These are phyloP conservation scores for Leersia perrieri DNA, from an alignment of 176 grass and related monocot species.

Conservation along the genomic window DNA sequence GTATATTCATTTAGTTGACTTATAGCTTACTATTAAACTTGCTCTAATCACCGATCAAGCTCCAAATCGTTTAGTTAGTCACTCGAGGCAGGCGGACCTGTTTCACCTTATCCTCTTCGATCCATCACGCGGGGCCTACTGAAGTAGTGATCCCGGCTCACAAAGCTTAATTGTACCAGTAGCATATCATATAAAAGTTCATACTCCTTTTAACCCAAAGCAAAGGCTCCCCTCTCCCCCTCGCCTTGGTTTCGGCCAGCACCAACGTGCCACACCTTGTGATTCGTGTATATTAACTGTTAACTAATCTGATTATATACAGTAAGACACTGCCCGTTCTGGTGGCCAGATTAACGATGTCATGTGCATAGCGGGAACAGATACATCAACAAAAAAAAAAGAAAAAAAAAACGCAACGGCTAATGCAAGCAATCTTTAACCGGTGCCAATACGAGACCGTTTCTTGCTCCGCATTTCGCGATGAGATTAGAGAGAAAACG, in stretches of 20 bases:
- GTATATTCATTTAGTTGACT: too few relatives aligned
- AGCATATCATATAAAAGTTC: neutral
- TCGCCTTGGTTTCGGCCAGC: neutral
- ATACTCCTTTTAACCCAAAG: neutral
- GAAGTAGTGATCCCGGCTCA: neutral
- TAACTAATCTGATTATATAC: neutral
- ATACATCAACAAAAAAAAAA: neutral
- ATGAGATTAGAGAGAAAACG: slow-evolving; percentile 3
- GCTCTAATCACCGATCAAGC: slow-evolving; percentile 14
- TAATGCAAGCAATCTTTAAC: neutral
- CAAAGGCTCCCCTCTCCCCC: neutral
- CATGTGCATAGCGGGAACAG: neutral
- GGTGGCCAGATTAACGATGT: neutral
- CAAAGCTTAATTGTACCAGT: neutral
- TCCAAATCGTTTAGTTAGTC: slow-evolving; percentile 24
- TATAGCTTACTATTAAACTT: too few relatives aligned
- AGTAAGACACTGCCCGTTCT: neutral
- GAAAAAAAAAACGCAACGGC: neutral
- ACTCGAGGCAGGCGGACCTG: neutral
- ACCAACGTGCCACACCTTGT: neutral
- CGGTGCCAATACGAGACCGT: slow-evolving; percentile 17
- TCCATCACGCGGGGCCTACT: slow-evolving; percentile 48
- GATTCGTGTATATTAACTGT: neutral
- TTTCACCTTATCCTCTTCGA: slow-evolving; percentile 47
- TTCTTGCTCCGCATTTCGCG: slow-evolving; percentile 44